Evolutionary conservation across 345 rosid species (phyloP).

Genomic region (Carallia pectinifolia): DNA sequence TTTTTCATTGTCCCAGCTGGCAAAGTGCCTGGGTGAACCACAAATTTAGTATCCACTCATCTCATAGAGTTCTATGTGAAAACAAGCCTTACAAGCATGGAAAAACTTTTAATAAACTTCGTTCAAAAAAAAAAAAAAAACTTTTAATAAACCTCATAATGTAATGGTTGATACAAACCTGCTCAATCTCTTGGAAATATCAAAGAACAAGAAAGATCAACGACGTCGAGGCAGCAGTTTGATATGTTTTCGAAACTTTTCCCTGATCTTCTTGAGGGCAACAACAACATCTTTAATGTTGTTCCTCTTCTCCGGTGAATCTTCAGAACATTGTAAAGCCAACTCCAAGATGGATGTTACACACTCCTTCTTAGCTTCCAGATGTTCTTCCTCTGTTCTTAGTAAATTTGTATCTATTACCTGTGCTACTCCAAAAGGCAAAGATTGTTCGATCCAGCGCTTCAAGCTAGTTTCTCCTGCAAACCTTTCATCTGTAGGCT

Average conservation of each 20-base stretch:
- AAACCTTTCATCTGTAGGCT: slow-evolving; percentile 15
- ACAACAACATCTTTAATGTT: slow-evolving; percentile 1
- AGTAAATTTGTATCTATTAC: slow-evolving; percentile 11
- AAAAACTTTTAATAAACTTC: too few relatives aligned
- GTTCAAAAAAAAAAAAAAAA: too few relatives aligned
- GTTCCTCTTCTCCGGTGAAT: slow-evolving; percentile 7
- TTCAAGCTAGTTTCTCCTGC: slow-evolving; percentile 3
- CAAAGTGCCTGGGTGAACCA: too few relatives aligned
- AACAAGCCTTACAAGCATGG: too few relatives aligned
- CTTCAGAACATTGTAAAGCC: slow-evolving; percentile 8
- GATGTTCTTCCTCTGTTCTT: background rate
- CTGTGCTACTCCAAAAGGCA: background rate
- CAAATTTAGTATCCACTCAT: too few relatives aligned
- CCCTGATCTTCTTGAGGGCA: background rate
- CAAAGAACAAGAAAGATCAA: too few relatives aligned
- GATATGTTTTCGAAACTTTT: background rate
- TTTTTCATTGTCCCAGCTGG: too few relatives aligned
- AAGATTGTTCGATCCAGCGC: background rate
- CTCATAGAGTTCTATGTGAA: too few relatives aligned
- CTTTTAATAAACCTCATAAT: too few relatives aligned
- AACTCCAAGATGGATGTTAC: background rate
- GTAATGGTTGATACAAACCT: too few relatives aligned
- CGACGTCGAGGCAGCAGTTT: too few relatives aligned
- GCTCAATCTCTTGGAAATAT: too few relatives aligned
- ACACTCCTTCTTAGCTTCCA: background rate